These are phyloP conservation scores for Neocallimastix lanati DNA, from an alignment of 192 early-diverging fungal genomes.

Conservation along the genomic window DNA sequence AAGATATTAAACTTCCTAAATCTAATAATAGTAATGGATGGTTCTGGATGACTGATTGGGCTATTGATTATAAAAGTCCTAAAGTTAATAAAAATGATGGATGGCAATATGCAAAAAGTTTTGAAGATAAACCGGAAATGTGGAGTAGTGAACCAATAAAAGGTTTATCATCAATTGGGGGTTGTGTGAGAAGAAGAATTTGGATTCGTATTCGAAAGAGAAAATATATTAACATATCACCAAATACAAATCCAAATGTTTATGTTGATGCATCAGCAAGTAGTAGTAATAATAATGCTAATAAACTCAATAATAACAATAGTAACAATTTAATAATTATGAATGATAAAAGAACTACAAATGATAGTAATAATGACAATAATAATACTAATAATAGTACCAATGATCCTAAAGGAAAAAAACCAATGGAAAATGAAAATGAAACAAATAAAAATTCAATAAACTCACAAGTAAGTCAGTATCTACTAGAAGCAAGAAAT, in stretches of 20 bases:
- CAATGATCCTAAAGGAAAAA: not conserved
- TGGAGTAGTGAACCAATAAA: constrained; percentile 6
- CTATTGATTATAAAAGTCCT: constrained; percentile 41
- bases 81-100: constrained; percentile 36
- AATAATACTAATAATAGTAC: not conserved
- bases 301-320: not conserved
- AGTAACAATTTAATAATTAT: not conserved
- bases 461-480: not conserved
- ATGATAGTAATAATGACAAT: not conserved
- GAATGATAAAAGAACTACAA: not conserved
- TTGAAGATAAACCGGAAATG: constrained; percentile 14
- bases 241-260: too few relatives aligned
- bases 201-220: constrained; percentile 68
- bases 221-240: constrained; percentile 1
- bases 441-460: not conserved
- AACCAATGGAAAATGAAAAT: not conserved
- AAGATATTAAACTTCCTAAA: constrained; percentile 30
- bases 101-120: constrained; percentile 51
- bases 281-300: too few relatives aligned
- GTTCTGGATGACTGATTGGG: constrained; percentile 74
- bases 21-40: constrained; percentile 18
- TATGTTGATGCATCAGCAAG: too few relatives aligned
- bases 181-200: constrained; percentile 44
- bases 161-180: constrained; percentile 21
- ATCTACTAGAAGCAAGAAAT: not conserved